phyloP scores from a whole-genome alignment of 371 early-diverging fungal species.

The Rhizopus microsporus region DNA sequence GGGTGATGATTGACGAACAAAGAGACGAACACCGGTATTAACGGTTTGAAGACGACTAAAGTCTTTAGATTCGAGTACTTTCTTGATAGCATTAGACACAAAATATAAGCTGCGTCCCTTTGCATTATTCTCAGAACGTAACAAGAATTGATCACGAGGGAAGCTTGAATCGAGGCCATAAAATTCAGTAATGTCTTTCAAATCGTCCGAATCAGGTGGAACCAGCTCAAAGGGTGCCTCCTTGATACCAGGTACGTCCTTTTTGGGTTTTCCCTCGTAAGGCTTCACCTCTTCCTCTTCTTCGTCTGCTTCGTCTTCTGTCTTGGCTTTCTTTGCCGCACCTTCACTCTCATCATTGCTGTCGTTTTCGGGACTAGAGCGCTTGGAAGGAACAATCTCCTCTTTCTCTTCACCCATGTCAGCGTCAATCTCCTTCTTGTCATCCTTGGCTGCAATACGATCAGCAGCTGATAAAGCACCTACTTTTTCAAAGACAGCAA shows the following conservation, averaged over 20 bases:
- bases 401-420: conserved; percentile 33
- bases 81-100: conserved; percentile 75
- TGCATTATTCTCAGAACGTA: conserved; percentile 71
- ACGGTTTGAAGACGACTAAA: conserved; percentile 75
- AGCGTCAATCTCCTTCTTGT: conserved; percentile 15
- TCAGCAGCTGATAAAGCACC: conserved; percentile 62
- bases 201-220: conserved; percentile 54
- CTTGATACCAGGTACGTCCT: conserved; percentile 55
- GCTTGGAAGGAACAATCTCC: conserved; percentile 19
- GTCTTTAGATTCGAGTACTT: conserved; percentile 67
- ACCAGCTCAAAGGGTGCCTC: conserved; percentile 84
- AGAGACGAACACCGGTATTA: conserved; percentile 87
- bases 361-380: conserved; percentile 11
- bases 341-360: conserved; percentile 11
- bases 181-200: conserved; percentile 57
- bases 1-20: conserved; percentile 71
- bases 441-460: conserved; percentile 34
- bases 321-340: conserved; percentile 21
- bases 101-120: conserved; percentile 79
- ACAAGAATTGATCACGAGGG: conserved; percentile 80
- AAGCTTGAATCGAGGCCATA: conserved; percentile 74
- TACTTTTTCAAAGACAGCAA: conserved; percentile 94
- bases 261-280: conserved; percentile 35
- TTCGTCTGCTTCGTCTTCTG: conserved; percentile 13
- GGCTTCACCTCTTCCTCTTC: conserved; percentile 23